These are phyloP conservation scores for Fusarium sp. DNA, from an alignment of 2,329 filamentous ascomycete species.

Conservation along the genomic window DNA sequence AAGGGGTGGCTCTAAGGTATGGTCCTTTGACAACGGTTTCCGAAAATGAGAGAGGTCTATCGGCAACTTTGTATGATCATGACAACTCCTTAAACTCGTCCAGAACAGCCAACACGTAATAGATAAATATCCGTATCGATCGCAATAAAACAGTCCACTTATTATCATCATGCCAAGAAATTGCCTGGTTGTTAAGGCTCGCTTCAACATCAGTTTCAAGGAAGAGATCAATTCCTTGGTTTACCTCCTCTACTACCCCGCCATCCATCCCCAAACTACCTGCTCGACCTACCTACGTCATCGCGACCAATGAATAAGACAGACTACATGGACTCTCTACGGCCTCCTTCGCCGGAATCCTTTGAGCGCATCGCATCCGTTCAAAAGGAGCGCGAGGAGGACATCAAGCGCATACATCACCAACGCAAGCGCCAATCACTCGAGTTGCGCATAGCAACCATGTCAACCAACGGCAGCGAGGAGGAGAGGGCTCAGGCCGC, in stretches of 20 bases:
- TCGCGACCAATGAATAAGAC: constrained; percentile 46
- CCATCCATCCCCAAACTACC: not conserved
- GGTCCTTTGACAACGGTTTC: not conserved
- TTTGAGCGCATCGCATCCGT: constrained; percentile 62
- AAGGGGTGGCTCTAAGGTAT: not conserved
- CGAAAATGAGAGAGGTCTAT: not conserved
- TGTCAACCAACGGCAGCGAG: constrained; percentile 16
- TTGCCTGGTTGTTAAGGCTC: not conserved
- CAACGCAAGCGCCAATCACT: constrained; percentile 53
- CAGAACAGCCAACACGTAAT: not conserved
- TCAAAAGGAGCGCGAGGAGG: constrained; percentile 61
- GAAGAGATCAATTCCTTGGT: not conserved
- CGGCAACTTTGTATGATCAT: not conserved
- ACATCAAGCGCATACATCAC: constrained; percentile 56
- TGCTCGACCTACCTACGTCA: constrained; percentile 27
- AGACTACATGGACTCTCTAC: constrained; percentile 64
- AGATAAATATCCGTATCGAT: not conserved
- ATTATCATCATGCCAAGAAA: not conserved
- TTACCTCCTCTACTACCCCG: not conserved
- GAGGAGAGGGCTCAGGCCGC: constrained; percentile 59
- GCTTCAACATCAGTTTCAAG: not conserved
- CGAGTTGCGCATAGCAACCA: constrained; percentile 41
- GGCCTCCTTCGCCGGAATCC: constrained; percentile 59
- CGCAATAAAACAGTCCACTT: not conserved
- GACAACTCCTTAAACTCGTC: not conserved